Percentiles rank a stretch among this genome's conserved stretches.
phyloP scores from a whole-genome alignment of 768 basidiomycete genomes.

The Paxillus rubicundulus region DNA sequence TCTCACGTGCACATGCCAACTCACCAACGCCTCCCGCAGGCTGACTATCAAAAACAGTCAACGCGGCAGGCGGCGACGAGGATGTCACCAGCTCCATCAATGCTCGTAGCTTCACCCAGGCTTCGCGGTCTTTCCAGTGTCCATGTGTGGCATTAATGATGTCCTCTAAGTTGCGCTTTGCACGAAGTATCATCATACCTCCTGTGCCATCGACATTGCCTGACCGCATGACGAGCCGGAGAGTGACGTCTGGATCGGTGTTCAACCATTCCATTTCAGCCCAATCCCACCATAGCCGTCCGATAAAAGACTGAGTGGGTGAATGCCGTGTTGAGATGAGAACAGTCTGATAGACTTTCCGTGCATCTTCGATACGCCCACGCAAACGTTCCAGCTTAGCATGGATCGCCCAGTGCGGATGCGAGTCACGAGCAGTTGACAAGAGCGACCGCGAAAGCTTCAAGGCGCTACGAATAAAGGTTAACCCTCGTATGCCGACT shows the following conservation, averaged over 20 bases:
- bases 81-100: slow-evolving; percentile 61
- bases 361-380: slow-evolving; percentile 62
- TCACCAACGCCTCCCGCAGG: slow-evolving; percentile 12
- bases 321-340: slow-evolving; percentile 46
- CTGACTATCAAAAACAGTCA: slow-evolving; percentile 37
- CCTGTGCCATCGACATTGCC: slow-evolving; percentile 51
- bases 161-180: slow-evolving; percentile 63
- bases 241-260: slow-evolving; percentile 46
- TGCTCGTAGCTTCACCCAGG: slow-evolving; percentile 64
- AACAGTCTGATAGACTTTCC: slow-evolving; percentile 74
- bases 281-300: slow-evolving; percentile 78
- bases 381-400: slow-evolving; percentile 69
- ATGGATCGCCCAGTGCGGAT: slow-evolving; percentile 72
- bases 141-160: slow-evolving; percentile 29
- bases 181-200: slow-evolving; percentile 57
- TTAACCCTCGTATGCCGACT: slow-evolving; percentile 9
- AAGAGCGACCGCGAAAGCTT: slow-evolving; percentile 68
- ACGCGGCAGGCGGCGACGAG: slow-evolving; percentile 38
- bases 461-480: slow-evolving; percentile 47
- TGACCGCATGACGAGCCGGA: slow-evolving; percentile 53
- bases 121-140: slow-evolving; percentile 56
- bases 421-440: slow-evolving; percentile 52
- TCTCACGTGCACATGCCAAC: slow-evolving; percentile 38
- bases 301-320: slow-evolving; percentile 34
- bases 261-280: slow-evolving; percentile 80